A percentile compares a stretch with the other conserved stretches of the same genome.
phyloP scores from a whole-genome alignment of 2,329 filamentous ascomycete genomes.

The Exserohilum rostratum region DNA sequence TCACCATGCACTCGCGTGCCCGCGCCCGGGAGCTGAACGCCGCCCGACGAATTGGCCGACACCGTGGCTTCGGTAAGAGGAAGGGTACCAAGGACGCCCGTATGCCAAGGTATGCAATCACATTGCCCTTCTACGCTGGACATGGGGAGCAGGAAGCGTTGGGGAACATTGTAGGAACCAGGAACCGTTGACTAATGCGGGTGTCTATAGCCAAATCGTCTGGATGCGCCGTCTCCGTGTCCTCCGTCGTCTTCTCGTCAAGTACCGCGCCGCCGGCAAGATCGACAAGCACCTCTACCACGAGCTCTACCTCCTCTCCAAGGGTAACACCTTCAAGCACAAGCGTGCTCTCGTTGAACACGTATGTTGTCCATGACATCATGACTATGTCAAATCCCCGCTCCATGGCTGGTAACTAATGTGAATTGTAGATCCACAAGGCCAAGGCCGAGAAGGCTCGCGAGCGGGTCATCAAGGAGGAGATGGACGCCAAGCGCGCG shows the following conservation, averaged over 20 bases:
- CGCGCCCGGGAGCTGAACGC: slow-evolving; percentile 95
- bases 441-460: slow-evolving; percentile 99
- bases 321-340: slow-evolving; percentile 99
- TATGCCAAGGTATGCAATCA: slow-evolving; percentile 85
- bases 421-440: slow-evolving; percentile 83
- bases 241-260: slow-evolving; percentile 97
- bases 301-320: slow-evolving; percentile 99
- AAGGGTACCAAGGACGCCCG: slow-evolving; percentile 99
- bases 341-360: slow-evolving; percentile 99
- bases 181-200: slow-evolving; percentile 39
- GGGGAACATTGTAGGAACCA: slow-evolving; percentile 12
- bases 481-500: slow-evolving; percentile 99
- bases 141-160: slow-evolving; percentile 3
- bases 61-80: slow-evolving; percentile 99
- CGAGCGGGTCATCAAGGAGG: slow-evolving; percentile 95
- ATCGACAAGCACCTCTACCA: slow-evolving; percentile 99
- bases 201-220: slow-evolving; percentile 77
- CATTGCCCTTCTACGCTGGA: slow-evolving; percentile 22
- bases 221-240: slow-evolving; percentile 99
- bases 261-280: slow-evolving; percentile 99
- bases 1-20: slow-evolving; percentile 98
- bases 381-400: slow-evolving; percentile 37
- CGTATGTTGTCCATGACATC: slow-evolving; percentile 70
- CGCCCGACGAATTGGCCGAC: slow-evolving; percentile 91
- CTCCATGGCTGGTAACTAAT: slow-evolving; percentile 32